phyloP scores from a whole-genome alignment of 768 basidiomycete genomes.

The Trametes elegans region DNA sequence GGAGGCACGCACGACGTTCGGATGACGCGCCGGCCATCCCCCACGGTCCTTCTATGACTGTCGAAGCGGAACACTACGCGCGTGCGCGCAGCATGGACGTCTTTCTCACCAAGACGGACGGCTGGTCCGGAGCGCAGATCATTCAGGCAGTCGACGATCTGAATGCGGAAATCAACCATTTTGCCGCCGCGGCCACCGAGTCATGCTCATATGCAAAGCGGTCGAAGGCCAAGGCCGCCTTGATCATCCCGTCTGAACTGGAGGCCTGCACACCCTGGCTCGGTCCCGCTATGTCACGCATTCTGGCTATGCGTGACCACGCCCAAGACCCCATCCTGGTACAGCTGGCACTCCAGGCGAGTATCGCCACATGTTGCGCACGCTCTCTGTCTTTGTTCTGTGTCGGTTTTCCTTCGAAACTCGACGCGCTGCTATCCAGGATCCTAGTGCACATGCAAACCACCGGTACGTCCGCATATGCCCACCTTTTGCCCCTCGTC shows the following conservation, averaged over 20 bases:
- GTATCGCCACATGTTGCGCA: constrained; percentile 62
- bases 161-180: constrained; percentile 79
- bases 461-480: constrained; percentile 17
- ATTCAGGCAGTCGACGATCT: constrained; percentile 78
- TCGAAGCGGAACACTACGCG: constrained; percentile 53
- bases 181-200: constrained; percentile 73
- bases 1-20: constrained; percentile 18
- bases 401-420: constrained; percentile 69
- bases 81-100: constrained; percentile 57
- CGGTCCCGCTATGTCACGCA: constrained; percentile 58
- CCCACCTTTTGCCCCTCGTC: constrained; percentile 3
- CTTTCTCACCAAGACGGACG: constrained; percentile 72
- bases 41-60: constrained; percentile 17
- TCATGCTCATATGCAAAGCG: constrained; percentile 41
- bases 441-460: constrained; percentile 27
- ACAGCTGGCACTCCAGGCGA: constrained; percentile 73
- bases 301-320: constrained; percentile 64
- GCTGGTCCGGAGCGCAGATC: constrained; percentile 75
- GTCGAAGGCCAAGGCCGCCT: constrained; percentile 4
- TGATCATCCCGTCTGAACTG: constrained; percentile 30
- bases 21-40: constrained; percentile 26
- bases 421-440: constrained; percentile 53
- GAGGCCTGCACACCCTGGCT: constrained; percentile 54
- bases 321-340: constrained; percentile 75
- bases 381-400: constrained; percentile 70